Evolutionary conservation across 805 yeast species (phyloP), one percentile per base, ranked within the genome.

Genomic region (Metschnikowia santaceciliae): DNA sequence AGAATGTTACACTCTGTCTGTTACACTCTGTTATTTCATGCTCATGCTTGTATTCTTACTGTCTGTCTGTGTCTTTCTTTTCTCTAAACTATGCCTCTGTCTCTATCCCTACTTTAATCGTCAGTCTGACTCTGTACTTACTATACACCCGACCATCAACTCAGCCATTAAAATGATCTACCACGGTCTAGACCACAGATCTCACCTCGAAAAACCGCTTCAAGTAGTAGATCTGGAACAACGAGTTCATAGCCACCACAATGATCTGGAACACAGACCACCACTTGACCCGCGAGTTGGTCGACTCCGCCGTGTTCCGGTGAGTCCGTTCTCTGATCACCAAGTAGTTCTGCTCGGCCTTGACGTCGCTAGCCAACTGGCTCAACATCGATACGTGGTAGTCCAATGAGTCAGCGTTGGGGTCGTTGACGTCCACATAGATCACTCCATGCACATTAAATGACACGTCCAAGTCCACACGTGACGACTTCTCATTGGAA

Each of bases 231-330:
- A 92, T 90, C 73, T 92, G 99, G 82, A 94, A 94, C 50, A 91
- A 60, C 26, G 96, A 88, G 75, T 90, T 94, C 54, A 79, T 80
- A 15, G 86, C 86, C 42, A 92, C 97, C 50, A 94, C 91, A 47
- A 84, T 62, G 56, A 94, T 76, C 75, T 92, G 99, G 78, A 91
- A 86, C 32, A 89, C 78, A 26, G 96, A 88, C 99, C 99, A 92
- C 89, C 96, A 94, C 71, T 92, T 92, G 58, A 92, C 98, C 63
- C 99, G 83, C 49, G 94, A 86, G 71, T 92, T 92, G 42, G 99
- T 92, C 22, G 96, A 88, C 73, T 92, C 99, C 5, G 99, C 98
- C 8, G 99, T 92, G 74, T 92, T 94, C 81, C 99, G 87, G 70
- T 92, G 99, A 14, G 95, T 88, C 75, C 97, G 86, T 73, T 92